Percentiles rank a stretch among this genome's conserved stretches.
These are phyloP conservation scores for Mucor ambiguus DNA, from an alignment of 371 early-diverging fungal species.

Conservation along the genomic window DNA sequence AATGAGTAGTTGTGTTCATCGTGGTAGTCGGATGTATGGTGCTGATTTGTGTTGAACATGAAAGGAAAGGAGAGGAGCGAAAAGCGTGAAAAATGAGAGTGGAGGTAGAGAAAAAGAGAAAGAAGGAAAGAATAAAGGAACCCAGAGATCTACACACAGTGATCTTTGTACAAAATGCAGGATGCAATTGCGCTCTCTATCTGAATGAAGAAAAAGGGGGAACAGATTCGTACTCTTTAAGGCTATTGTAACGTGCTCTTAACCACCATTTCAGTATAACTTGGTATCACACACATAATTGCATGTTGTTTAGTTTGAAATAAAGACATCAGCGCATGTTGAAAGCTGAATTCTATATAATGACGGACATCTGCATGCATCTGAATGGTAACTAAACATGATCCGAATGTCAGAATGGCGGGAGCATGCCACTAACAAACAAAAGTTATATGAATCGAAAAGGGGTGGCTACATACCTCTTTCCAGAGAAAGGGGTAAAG, in stretches of 20 bases:
- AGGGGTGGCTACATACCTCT: not conserved
- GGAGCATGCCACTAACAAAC: not conserved
- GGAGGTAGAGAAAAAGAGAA: not conserved
- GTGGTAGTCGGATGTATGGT: not conserved
- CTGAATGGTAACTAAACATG: not conserved
- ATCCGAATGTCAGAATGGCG: not conserved
- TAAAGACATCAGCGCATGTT: not conserved
- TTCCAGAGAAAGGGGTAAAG: not conserved
- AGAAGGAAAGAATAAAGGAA: conserved; percentile 5
- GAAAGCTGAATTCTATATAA: not conserved
- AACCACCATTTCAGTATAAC: not conserved
- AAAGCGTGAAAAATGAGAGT: not conserved
- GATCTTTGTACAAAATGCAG: not conserved
- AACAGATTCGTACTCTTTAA: not conserved
- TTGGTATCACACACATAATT: not conserved
- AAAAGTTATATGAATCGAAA: not conserved
- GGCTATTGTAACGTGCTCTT: not conserved
- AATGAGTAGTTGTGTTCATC: conserved; percentile 9
- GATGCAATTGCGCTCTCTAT: not conserved
- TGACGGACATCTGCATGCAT: not conserved
- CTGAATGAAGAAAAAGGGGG: not conserved
- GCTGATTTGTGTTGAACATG: conserved; percentile 11
- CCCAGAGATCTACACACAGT: conserved; percentile 9
- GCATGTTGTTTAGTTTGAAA: not conserved
- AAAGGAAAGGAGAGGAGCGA: not conserved